phyloP scores from a whole-genome alignment of 371 early-diverging fungal genomes.

The Massospora cicadina region DNA sequence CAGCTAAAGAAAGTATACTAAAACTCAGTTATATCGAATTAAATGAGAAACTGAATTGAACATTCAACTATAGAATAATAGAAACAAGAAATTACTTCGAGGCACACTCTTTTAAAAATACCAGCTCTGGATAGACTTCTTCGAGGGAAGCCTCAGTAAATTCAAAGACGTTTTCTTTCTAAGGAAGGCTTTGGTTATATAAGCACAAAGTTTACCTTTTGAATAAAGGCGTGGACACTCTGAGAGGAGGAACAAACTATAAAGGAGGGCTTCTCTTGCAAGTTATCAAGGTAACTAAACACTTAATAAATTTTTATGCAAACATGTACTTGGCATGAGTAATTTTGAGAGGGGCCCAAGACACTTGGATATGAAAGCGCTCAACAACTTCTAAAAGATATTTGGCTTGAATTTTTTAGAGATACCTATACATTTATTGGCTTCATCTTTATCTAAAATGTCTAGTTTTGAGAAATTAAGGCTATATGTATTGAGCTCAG shows the following conservation, averaged over 20 bases:
- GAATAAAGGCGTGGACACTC: neutral
- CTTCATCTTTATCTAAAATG: neutral
- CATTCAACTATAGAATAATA: neutral
- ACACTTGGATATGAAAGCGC: neutral
- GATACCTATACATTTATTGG: neutral
- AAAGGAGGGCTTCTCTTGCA: neutral
- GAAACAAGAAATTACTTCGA: conserved; percentile 1
- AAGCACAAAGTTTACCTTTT: neutral
- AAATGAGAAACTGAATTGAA: neutral
- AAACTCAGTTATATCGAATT: too few relatives aligned
- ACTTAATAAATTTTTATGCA: neutral
- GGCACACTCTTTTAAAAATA: neutral
- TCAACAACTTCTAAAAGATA: conserved; percentile 3
- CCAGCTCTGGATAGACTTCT: neutral
- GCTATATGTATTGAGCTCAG: neutral
- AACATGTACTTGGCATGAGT: conserved; percentile 3
- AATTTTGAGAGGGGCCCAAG: conserved; percentile 3
- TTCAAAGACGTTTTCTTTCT: neutral
- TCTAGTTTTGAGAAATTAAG: neutral
- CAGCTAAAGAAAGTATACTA: neutral
- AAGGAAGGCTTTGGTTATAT: neutral
- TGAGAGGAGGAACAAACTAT: neutral
- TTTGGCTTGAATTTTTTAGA: too few relatives aligned
- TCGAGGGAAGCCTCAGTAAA: neutral
- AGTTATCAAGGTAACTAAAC: neutral